Evolutionary conservation across 331 rosid genomes (phyloP).

Genomic region (Quercus phellos): DNA sequence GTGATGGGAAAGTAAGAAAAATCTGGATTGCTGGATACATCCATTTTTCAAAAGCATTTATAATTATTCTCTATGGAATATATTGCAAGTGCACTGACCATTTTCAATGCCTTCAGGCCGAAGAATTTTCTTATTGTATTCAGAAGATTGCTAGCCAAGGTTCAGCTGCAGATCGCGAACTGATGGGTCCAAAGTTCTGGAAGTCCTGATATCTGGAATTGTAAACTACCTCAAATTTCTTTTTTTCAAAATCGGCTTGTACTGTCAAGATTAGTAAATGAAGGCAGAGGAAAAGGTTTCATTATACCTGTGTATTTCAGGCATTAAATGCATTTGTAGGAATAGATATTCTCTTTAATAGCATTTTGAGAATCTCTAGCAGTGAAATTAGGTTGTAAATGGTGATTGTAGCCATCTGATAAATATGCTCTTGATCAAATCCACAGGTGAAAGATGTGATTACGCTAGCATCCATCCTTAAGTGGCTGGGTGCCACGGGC

Average conservation of each 20-base stretch:
- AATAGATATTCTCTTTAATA: neutral
- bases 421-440: neutral
- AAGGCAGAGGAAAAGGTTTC: neutral
- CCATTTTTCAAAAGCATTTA: neutral
- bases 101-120: slow-evolving; percentile 52
- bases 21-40: neutral
- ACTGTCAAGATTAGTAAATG: neutral
- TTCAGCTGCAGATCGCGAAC: slow-evolving; percentile 58
- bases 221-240: neutral
- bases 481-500: no score
- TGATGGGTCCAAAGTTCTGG: slow-evolving; percentile 47
- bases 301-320: neutral
- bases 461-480: neutral
- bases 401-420: neutral
- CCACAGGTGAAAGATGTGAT: neutral
- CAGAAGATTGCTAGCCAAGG: slow-evolving; percentile 72
- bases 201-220: slow-evolving; percentile 39
- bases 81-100: slow-evolving; percentile 19
- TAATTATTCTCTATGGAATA: neutral
- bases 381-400: neutral
- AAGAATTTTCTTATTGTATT: slow-evolving; percentile 82
- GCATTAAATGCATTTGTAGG: neutral
- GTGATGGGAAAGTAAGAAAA: neutral
- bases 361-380: neutral
- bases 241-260: neutral